phyloP scores from a whole-genome alignment of 768 basidiomycete genomes.

The Boletus rufocinnamomeus region DNA sequence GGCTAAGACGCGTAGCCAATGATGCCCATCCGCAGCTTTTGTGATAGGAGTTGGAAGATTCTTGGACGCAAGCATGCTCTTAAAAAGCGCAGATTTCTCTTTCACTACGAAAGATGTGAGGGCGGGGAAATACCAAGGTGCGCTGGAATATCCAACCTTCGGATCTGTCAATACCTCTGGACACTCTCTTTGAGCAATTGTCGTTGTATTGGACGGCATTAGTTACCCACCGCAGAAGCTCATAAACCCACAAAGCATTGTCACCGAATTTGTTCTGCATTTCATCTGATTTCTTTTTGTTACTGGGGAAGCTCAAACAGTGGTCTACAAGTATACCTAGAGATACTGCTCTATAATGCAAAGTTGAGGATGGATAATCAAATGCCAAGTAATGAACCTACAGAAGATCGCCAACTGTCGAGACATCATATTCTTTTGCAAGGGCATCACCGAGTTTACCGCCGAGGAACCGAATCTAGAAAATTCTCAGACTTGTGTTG shows the following conservation, averaged over 20 bases:
- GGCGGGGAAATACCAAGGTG: neutral
- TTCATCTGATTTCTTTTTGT: conserved; percentile 50
- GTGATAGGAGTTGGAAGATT: conserved; percentile 82
- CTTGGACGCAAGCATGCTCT: conserved; percentile 97
- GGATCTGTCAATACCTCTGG: conserved; percentile 80
- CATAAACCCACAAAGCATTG: conserved; percentile 87
- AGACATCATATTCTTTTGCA: conserved; percentile 84
- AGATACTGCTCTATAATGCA: conserved; percentile 48
- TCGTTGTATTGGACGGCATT: neutral
- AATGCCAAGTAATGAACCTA: conserved; percentile 40
- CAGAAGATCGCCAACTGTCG: conserved; percentile 90
- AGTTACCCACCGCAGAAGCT: conserved; percentile 71
- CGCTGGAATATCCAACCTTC: conserved; percentile 59
- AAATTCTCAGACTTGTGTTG: conserved; percentile 2
- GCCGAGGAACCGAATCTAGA: conserved; percentile 88
- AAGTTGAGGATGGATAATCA: conserved; percentile 7
- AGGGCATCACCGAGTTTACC: conserved; percentile 91
- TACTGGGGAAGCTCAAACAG: neutral
- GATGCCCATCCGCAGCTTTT: conserved; percentile 71
- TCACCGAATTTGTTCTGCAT: conserved; percentile 83
- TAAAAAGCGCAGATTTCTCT: conserved; percentile 74
- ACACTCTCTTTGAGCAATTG: neutral
- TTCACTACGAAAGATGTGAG: conserved; percentile 59
- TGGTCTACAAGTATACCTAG: conserved; percentile 46
- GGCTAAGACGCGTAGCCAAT: conserved; percentile 91